Evolutionary conservation across 23 red algal genomes (phyloP).

Genomic region (Cyanidiococcus yangmingshanensis): DNA sequence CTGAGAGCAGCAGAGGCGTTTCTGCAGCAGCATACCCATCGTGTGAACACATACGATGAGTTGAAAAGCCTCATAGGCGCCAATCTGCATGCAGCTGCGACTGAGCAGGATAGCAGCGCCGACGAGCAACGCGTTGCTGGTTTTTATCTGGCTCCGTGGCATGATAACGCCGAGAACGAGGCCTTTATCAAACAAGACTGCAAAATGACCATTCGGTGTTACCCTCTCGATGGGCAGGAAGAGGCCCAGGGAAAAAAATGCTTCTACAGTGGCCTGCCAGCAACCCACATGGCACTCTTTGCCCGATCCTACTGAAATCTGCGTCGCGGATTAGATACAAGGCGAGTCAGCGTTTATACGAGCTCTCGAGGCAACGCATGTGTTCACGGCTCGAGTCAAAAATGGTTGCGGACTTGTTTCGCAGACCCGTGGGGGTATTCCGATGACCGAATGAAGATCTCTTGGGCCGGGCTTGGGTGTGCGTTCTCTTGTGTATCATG

Average conservation of each 20-base stretch:
- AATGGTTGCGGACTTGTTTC: no score
- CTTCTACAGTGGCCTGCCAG: constrained; percentile 83
- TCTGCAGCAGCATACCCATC: background rate
- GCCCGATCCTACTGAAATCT: constrained; percentile 60
- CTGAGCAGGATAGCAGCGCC: background rate
- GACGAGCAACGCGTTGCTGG: constrained; percentile 20
- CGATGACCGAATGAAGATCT: no score
- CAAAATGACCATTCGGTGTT: constrained; percentile 92
- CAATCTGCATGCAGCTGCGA: constrained; percentile 20
- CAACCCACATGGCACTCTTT: constrained; percentile 97
- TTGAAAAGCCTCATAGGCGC: constrained; percentile 38
- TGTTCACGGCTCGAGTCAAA: no score
- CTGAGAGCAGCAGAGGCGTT: constrained; percentile 18
- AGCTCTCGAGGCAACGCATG: no score
- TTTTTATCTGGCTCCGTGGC: constrained; percentile 86
- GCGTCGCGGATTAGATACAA: no score
- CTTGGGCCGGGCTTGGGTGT: no score
- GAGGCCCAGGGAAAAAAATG: constrained; percentile 42
- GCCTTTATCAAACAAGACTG: constrained; percentile 62
- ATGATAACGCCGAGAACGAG: constrained; percentile 63
- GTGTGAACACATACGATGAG: constrained; percentile 48
- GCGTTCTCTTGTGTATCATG: no score
- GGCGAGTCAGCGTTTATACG: no score
- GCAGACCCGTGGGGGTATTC: no score
- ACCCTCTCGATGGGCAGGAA: constrained; percentile 59